Evolutionary conservation across 1,284 basidiomycete genomes (phyloP).

Genomic region (Marasmius oreades): DNA sequence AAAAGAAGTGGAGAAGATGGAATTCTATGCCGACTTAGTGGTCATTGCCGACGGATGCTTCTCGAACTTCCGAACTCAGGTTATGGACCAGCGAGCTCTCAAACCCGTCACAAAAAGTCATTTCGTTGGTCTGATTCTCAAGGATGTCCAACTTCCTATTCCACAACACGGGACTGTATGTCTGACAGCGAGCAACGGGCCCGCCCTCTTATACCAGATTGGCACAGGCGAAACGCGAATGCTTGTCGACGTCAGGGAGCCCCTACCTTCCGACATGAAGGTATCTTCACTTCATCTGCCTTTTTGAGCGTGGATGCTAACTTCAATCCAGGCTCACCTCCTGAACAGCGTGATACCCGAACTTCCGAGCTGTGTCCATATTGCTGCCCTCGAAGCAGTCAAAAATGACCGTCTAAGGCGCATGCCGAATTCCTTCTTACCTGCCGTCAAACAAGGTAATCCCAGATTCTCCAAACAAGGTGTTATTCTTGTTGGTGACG

Average conservation of each 20-base stretch:
- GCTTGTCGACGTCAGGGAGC: constrained; percentile 87
- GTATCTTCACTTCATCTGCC: constrained; percentile 34
- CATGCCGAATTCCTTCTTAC: constrained; percentile 97
- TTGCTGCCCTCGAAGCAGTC: constrained; percentile 60
- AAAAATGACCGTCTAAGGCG: constrained; percentile 73
- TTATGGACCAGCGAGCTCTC: constrained; percentile 46
- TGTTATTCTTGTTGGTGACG: constrained; percentile 88
- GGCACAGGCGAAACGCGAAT: constrained; percentile 81
- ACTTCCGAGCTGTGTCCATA: constrained; percentile 70
- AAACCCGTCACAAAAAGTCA: constrained; percentile 65
- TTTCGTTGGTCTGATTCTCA: constrained; percentile 80
- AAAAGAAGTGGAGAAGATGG: constrained; percentile 38
- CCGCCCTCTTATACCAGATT: constrained; percentile 91
- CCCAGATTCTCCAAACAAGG: constrained; percentile 49
- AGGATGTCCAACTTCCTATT: constrained; percentile 75
- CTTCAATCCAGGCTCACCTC: constrained; percentile 56
- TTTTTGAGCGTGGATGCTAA: constrained; percentile 4
- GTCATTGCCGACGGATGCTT: constrained; percentile 95
- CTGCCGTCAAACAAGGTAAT: constrained; percentile 76
- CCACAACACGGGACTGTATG: constrained; percentile 87
- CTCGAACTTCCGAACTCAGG: constrained; percentile 64
- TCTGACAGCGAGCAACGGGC: constrained; percentile 70
- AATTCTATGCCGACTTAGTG: constrained; percentile 74
- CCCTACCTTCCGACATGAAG: constrained; percentile 81
- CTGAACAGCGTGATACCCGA: constrained; percentile 71